Conservation (phyloP, 2,329 filamentous ascomycete species). For the Sporothrix schenckii region DNA sequence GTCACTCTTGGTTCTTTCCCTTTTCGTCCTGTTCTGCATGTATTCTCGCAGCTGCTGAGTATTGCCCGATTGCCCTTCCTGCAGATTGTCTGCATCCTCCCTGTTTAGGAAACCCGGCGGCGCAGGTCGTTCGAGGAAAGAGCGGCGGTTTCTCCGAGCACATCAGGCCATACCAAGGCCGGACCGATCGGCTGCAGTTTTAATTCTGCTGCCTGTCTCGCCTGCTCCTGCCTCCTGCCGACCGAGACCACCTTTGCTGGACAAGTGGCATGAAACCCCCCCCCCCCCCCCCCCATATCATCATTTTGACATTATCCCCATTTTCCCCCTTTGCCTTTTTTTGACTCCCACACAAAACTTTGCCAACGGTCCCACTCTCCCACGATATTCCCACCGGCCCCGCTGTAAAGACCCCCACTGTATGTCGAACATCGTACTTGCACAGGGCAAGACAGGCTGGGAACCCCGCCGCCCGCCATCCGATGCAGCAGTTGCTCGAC, state of each 20-base stretch:
- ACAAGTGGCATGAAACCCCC: no score
- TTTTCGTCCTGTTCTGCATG: no score
- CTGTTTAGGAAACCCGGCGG: constrained; percentile 7
- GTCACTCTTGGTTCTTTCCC: no score
- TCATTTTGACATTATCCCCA: no score
- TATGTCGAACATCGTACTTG: not conserved
- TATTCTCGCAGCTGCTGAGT: no score
- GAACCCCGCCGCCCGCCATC: not conserved
- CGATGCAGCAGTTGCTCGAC: not conserved
- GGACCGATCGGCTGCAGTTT: constrained; percentile 4
- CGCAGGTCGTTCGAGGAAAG: constrained; percentile 18
- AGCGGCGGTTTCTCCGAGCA: constrained; percentile 22
- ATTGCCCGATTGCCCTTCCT: not conserved
- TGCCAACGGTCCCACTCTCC: constrained; percentile 11
- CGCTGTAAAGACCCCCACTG: not conserved
- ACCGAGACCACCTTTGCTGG: not conserved
- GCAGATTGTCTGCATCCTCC: constrained; percentile 3
- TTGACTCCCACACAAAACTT: constrained; percentile 10
- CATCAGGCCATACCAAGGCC: not conserved
- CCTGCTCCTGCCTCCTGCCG: not conserved
- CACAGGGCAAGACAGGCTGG: not conserved
- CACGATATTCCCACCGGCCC: not conserved
- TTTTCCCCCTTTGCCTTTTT: not conserved
- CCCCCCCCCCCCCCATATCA: no score
- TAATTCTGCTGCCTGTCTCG: constrained; percentile 13